Percentiles rank a stretch among this genome's conserved stretches.
These are phyloP conservation scores for Saccharum spontaneum DNA, from an alignment of 176 grass and related monocot species.

Conservation along the genomic window DNA sequence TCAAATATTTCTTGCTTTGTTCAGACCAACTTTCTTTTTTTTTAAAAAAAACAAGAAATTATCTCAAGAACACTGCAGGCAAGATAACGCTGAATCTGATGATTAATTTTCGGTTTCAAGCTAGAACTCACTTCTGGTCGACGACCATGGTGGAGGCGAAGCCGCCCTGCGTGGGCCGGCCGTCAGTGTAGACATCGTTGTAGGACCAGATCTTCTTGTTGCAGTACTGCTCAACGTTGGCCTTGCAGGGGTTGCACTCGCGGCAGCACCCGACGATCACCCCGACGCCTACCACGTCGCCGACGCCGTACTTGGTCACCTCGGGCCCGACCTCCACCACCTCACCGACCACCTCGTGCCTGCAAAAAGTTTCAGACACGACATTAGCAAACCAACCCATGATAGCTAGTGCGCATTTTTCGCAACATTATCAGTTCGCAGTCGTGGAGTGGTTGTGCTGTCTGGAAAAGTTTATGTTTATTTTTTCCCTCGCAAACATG, in stretches of 20 bases:
- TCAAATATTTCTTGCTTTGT: not conserved
- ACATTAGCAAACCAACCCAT: not conserved
- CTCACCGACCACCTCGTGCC: constrained; percentile 94
- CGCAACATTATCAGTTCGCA: not conserved
- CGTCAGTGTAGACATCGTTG: constrained; percentile 93
- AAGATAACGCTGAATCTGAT: not conserved
- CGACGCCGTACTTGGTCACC: constrained; percentile 49
- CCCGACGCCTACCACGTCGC: constrained; percentile 74
- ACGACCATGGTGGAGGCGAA: constrained; percentile 90
- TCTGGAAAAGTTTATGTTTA: not conserved
- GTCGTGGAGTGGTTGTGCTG: not conserved
- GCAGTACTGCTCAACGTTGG: constrained; percentile 92
- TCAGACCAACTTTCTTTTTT: not conserved
- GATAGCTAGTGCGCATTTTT: not conserved
- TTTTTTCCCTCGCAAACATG: not conserved
- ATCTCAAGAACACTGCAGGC: not conserved
- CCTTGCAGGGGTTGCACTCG: constrained; percentile 75
- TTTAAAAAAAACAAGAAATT: not conserved
- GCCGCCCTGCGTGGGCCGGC: constrained; percentile 77
- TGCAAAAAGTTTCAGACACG: constrained; percentile 22
- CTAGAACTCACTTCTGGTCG: constrained; percentile 79
- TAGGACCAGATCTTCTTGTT: constrained; percentile 93
- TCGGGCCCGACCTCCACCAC: constrained; percentile 73
- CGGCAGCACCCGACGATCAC: constrained; percentile 83
- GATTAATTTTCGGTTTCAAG: not conserved